These are phyloP conservation scores for Teunomyces barrocoloradensis DNA, from an alignment of 805 yeast species.

Conservation along the genomic window DNA sequence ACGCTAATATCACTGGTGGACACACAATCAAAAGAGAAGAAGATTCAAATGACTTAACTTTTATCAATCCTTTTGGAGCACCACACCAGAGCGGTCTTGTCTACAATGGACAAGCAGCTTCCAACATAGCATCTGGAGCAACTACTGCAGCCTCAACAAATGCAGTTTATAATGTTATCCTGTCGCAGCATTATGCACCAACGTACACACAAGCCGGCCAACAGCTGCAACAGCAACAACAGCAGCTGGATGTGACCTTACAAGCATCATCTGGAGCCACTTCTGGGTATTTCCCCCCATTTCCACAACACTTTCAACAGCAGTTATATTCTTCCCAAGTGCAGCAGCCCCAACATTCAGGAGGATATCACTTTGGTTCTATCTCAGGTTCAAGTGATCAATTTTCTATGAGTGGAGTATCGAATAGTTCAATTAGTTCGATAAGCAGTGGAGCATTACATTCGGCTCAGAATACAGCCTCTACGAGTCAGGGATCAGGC, in stretches of 20 bases:
- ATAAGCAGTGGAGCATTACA: conserved; percentile 2
- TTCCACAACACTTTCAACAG: conserved; percentile 9
- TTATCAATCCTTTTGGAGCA: conserved; percentile 19
- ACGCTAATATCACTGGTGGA: background rate
- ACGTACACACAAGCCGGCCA: conserved; percentile 1
- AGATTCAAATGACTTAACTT: conserved; percentile 15
- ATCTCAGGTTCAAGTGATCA: conserved; percentile 8
- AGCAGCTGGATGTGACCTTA: conserved; percentile 2
- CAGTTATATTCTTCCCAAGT: conserved; percentile 6
- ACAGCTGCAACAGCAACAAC: conserved; percentile 4
- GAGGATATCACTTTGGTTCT: conserved; percentile 7
- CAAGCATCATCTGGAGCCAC: conserved; percentile 1
- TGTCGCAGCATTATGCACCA: conserved; percentile 5
- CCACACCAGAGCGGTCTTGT: conserved; percentile 7
- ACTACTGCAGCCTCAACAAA: background rate
- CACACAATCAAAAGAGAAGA: conserved; percentile 14
- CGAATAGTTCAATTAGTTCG: conserved; percentile 9
- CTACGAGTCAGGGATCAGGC: background rate
- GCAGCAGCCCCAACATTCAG: conserved; percentile 6
- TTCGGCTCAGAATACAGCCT: conserved; percentile 4
- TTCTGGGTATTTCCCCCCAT: conserved; percentile 7
- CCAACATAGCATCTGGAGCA: background rate
- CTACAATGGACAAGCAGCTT: conserved; percentile 3
- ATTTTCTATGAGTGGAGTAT: conserved; percentile 5
- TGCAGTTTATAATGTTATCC: conserved; percentile 5